Conservation (phyloP, 176 grass and related monocot genomes). For the Triticum dicoccoides region DNA sequence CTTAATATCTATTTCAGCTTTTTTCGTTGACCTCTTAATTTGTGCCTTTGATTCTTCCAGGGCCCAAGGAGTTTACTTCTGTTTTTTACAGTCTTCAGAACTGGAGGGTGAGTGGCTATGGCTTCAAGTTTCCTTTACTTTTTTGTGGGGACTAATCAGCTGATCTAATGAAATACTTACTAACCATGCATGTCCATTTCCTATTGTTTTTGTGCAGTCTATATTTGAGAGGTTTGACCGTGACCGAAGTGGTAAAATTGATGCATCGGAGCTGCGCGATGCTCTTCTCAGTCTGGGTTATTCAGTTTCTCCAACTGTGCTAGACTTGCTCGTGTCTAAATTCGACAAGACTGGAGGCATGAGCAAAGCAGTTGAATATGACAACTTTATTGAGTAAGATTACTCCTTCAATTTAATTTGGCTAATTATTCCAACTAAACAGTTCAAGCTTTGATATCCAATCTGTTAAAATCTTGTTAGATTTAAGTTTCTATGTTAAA, state of each 20-base stretch:
- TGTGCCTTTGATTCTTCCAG: conserved; percentile 33
- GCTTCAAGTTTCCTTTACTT: neutral
- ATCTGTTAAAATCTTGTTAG: neutral
- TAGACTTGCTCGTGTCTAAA: conserved; percentile 89
- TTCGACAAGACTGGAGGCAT: conserved; percentile 94
- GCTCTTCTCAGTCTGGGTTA: conserved; percentile 90
- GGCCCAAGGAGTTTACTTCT: conserved; percentile 83
- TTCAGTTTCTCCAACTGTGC: conserved; percentile 75
- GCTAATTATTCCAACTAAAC: neutral
- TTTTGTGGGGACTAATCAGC: neutral
- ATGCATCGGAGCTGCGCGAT: conserved; percentile 77
- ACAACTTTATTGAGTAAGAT: conserved; percentile 99
- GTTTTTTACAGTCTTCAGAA: conserved; percentile 97
- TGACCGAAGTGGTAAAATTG: conserved; percentile 92
- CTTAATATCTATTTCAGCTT: neutral
- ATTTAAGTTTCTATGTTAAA: neutral
- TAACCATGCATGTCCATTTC: neutral
- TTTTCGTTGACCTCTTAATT: neutral
- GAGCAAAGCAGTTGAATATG: conserved; percentile 81
- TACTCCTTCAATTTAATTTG: neutral
- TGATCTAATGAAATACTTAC: neutral
- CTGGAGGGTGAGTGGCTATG: conserved; percentile 68
- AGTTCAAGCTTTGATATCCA: neutral
- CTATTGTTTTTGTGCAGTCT: conserved; percentile 35
- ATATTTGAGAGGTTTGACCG: conserved; percentile 98